These are phyloP conservation scores for Penicillium sclerotigenum DNA, from an alignment of 2,329 filamentous ascomycete genomes.

Conservation along the genomic window DNA sequence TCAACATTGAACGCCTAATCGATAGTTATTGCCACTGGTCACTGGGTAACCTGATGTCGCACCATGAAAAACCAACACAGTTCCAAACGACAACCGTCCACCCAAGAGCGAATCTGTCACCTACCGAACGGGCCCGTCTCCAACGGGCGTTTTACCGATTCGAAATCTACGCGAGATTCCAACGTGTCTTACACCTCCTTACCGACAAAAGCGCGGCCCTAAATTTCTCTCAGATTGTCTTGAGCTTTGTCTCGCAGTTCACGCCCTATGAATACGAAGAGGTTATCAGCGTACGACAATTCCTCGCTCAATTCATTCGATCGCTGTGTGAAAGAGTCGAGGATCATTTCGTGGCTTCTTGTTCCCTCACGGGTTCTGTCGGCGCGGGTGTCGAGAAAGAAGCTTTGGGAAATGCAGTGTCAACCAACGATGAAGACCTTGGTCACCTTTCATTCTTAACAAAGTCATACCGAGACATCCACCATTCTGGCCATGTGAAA, in stretches of 20 bases:
- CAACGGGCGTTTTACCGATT: slow-evolving; percentile 2
- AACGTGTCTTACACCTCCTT: background rate
- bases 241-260: slow-evolving; percentile 1
- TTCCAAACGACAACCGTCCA: background rate
- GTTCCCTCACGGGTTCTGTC: background rate
- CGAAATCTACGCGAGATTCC: slow-evolving; percentile 1
- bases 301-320: background rate
- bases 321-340: background rate
- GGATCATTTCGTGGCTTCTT: background rate
- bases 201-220: background rate
- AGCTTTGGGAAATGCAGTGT: background rate
- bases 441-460: background rate
- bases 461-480: background rate
- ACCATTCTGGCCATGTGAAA: background rate
- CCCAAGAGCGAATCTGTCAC: background rate
- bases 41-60: background rate
- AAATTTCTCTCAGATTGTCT: background rate
- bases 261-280: background rate
- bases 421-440: background rate
- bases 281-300: background rate
- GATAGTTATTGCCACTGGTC: slow-evolving; percentile 1
- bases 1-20: background rate
- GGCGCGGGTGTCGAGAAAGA: background rate
- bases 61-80: background rate
- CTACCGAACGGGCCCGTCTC: background rate